A percentile compares a stretch with the other conserved stretches of the same genome.
These are phyloP conservation scores for Alternaria postmessia DNA, from an alignment of 2,329 filamentous ascomycete genomes.

Conservation along the genomic window DNA sequence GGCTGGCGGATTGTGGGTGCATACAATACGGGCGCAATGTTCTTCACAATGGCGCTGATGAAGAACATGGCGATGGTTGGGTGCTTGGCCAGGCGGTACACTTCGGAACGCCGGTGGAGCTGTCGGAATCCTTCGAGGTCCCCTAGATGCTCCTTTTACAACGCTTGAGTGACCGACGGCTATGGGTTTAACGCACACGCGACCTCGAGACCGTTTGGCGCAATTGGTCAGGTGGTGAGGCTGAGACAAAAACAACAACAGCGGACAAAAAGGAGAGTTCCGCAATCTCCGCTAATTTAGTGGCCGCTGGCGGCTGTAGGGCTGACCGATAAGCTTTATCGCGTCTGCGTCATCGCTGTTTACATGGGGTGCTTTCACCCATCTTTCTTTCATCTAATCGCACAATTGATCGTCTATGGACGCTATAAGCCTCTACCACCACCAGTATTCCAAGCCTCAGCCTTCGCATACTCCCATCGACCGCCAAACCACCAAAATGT, in stretches of 20 bases:
- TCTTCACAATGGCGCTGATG: slow-evolving; percentile 45
- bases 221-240: neutral
- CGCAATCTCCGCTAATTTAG: slow-evolving; percentile 25
- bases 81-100: slow-evolving; percentile 1
- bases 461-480: neutral
- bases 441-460: slow-evolving; percentile 3
- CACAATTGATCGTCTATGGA: neutral
- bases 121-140: slow-evolving; percentile 4
- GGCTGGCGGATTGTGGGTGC: slow-evolving; percentile 6
- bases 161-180: neutral
- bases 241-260: neutral
- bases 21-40: slow-evolving; percentile 52
- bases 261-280: slow-evolving; percentile 6
- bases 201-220: slow-evolving; percentile 1
- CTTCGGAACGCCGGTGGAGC: slow-evolving; percentile 10
- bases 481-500: slow-evolving; percentile 23
- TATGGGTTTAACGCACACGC: neutral
- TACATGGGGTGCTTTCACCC: neutral
- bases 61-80: slow-evolving; percentile 42
- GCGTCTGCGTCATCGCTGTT: slow-evolving; percentile 4
- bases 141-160: neutral
- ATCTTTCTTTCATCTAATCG: neutral
- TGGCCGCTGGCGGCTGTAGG: slow-evolving; percentile 23
- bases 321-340: slow-evolving; percentile 19
- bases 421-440: slow-evolving; percentile 13